Percentiles rank a stretch among this genome's conserved stretches.
phyloP scores from a whole-genome alignment of 768 basidiomycete species.

The Calvatia gigantea region DNA sequence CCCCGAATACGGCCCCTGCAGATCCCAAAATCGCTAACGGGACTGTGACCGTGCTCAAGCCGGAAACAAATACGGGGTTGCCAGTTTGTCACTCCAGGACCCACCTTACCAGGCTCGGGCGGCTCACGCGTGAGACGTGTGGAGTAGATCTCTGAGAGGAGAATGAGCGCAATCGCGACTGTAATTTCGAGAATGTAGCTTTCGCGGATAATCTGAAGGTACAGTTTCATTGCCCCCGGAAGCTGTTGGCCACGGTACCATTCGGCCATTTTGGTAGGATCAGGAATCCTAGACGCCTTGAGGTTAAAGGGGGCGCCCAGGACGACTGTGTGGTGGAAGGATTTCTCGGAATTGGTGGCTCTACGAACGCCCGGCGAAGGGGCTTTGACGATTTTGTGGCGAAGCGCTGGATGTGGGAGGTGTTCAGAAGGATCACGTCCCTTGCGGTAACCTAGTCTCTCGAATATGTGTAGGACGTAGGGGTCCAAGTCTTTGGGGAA shows the following conservation, averaged over 20 bases:
- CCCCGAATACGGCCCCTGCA: slow-evolving; percentile 31
- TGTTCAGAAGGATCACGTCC: no score
- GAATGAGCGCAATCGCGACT: slow-evolving; percentile 27
- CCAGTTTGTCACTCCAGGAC: not conserved
- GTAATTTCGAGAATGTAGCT: slow-evolving; percentile 31
- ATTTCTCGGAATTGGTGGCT: slow-evolving; percentile 23
- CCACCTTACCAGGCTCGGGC: not conserved
- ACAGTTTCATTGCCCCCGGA: slow-evolving; percentile 21
- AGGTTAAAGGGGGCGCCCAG: not conserved
- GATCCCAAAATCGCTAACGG: slow-evolving; percentile 44
- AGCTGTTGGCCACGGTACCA: slow-evolving; percentile 14
- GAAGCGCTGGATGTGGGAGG: slow-evolving; percentile 9
- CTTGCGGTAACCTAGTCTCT: no score
- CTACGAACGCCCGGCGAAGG: slow-evolving; percentile 2
- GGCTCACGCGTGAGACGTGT: slow-evolving; percentile 22
- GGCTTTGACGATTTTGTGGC: slow-evolving; percentile 13
- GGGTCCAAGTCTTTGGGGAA: no score
- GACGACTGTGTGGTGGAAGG: not conserved
- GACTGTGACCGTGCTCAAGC: slow-evolving; percentile 31
- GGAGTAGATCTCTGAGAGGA: slow-evolving; percentile 38
- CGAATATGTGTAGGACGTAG: no score
- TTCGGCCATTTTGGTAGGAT: no score
- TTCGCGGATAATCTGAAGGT: slow-evolving; percentile 26
- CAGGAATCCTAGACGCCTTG: not conserved
- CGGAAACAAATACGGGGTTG: slow-evolving; percentile 22